Percentiles rank a stretch among this genome's conserved stretches.
These are phyloP conservation scores for Penicillium sp. DNA, from an alignment of 2,329 filamentous ascomycete genomes.

Conservation along the genomic window DNA sequence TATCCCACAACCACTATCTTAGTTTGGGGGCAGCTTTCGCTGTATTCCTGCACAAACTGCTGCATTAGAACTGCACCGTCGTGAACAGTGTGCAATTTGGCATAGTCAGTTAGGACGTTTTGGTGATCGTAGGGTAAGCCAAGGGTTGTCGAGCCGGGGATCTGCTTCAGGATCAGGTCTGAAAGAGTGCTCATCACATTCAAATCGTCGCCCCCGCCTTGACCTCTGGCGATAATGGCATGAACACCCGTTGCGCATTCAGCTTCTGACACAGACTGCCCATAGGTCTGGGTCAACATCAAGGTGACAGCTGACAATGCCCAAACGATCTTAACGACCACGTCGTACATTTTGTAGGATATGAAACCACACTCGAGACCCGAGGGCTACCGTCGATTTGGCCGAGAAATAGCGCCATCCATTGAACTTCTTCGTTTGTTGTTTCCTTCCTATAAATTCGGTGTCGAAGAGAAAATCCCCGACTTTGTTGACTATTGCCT, in stretches of 20 bases:
- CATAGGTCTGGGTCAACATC: background rate
- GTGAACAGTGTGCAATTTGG: constrained; percentile 18
- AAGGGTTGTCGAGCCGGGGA: constrained; percentile 23
- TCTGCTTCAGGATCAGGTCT: constrained; percentile 22
- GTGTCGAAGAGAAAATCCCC: background rate
- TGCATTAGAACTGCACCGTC: constrained; percentile 23
- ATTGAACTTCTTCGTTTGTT: background rate
- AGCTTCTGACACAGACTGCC: constrained; percentile 13
- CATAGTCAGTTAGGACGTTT: constrained; percentile 5
- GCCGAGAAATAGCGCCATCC: background rate
- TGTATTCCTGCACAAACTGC: constrained; percentile 23
- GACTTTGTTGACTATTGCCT: background rate
- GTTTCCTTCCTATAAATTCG: background rate
- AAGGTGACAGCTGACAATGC: constrained; percentile 1
- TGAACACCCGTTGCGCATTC: constrained; percentile 24
- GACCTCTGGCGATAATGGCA: constrained; percentile 24
- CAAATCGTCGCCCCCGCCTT: constrained; percentile 25
- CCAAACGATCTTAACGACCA: constrained; percentile 12
- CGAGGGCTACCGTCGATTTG: background rate
- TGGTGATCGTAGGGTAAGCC: constrained; percentile 25
- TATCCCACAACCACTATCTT: constrained; percentile 26
- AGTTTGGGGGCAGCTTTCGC: constrained; percentile 19
- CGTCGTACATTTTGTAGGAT: constrained; percentile 9
- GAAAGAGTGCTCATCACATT: constrained; percentile 26
- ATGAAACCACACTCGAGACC: background rate